Base-by-base conservation (phyloP, 2,329 filamentous ascomycete species). In the Triangularia verruculosa region DNA sequence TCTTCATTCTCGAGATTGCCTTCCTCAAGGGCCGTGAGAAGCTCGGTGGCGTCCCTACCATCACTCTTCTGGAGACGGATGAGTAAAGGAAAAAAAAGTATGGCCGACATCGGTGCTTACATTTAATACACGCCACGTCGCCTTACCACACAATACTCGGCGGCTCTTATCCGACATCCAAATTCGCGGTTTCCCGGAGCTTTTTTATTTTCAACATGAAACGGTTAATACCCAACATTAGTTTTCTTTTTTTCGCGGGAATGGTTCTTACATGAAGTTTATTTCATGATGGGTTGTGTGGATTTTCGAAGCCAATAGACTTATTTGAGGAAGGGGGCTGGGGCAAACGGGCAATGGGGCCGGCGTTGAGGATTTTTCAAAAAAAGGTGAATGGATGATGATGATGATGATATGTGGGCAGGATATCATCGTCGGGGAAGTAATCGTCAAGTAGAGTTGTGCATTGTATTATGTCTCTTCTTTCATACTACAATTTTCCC, bases 1-100 rank as follows among this genome's bases (percentile, higher is more conserved):
- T 97, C 67, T 99, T 99, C 82, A 91, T 99, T 73, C 90, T 98
- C 76, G 94, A 98, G 78, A 89, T 99, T 68, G 89, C 93, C 72
- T 94, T 95, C 79, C 87, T 99, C 70, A 92, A 96, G 75, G 95
- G 95, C 70, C 88, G 92, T 71, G 89, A 93, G 67, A 95, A 96
- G 84, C 89, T 99, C 70, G 87, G 89, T 70, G 89, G 89, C 62
- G 77, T 79, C 56, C 92, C 93, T 11, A 89, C 93, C 59, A 86
- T 90, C 75, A 96, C 94, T 52, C 86, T 99, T 39, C 85, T 99
- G 67, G 89, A 86, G 69, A 72, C 70, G 28, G 62, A 71, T 57
- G 69, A 68, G 58, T 71, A 61, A 69, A 68, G 58, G 70, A 61
- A 69, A 39, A 12, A 34, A 34, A 30, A 15, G 22, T 22, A 22